Evolutionary conservation across 495 filamentous ascomycete genomes (phyloP), one percentile per base, ranked within the genome.

Genomic region (Aspergillus carlsbadensis): DNA sequence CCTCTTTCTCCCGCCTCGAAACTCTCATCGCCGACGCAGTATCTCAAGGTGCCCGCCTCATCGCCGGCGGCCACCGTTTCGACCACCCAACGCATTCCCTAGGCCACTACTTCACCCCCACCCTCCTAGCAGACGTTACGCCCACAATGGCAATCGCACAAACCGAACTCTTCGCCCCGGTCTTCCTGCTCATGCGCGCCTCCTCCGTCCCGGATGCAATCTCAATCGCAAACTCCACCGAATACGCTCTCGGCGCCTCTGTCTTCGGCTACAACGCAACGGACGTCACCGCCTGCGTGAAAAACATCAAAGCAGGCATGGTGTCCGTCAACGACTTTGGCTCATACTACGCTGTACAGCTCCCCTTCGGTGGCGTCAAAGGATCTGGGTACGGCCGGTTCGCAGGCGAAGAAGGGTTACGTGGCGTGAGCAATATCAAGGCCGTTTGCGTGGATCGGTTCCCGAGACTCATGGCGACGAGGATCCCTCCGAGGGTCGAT

Each of bases 281-380:
- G 13, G 71, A 81, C 47, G 71, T 91, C 3, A 70, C 82, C 37
- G 65, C 70, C 17, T 86, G 91, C 33, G 85, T 91, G 0, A 64
- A 61, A n/a, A 79, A 81, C 20, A 81, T 98, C 50, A 82, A 86
- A 51, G 85, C 87, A 2, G 94, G 94, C 22, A 96, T 96, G 88
- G 88, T 98, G 5, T 81, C 87, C 43, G 84, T 98, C 50, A 98
- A 98, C 63, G 94, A 98, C 72, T 98, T 98, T 60, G 94, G 84
- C 18, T 87, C 84, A 14, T 96, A 84, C 64, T 98, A 98, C 70
- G 88, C 92, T 21, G 90, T 95, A 14, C 90, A 94, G 72, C 70
- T 98, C 14, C 94, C 94, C 0, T 98, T 98, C 68, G 94, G 94
- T 20, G 94, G 94, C 21, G 83, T 89, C 17, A 81, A 82, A 53